Evolutionary conservation across 1,284 basidiomycete genomes (phyloP).

Genomic region (Ganoderma sinense): DNA sequence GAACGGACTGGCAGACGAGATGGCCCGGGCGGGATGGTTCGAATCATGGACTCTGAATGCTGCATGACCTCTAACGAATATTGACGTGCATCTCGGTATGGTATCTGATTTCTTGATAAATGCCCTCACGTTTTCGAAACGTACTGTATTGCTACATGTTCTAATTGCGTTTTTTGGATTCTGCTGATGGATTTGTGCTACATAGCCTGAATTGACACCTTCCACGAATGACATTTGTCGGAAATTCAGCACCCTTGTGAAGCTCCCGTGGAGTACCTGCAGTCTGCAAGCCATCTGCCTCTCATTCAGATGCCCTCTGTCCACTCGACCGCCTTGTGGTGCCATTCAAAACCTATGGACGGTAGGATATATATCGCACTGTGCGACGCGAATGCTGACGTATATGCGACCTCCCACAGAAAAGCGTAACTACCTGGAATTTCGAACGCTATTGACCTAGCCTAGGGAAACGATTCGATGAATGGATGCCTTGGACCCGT

Average conservation of each 20-base stretch:
- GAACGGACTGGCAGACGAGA: constrained; percentile 75
- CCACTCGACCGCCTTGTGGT: not conserved
- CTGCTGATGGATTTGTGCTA: not conserved
- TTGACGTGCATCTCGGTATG: not conserved
- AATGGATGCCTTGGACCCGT: not conserved
- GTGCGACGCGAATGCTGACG: not conserved
- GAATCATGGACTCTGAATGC: constrained; percentile 39
- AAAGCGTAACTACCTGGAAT: not conserved
- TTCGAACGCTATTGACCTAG: not conserved
- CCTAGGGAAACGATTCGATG: not conserved
- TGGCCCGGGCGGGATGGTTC: constrained; percentile 76
- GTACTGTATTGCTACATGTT: not conserved
- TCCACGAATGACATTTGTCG: not conserved
- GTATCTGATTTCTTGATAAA: not conserved
- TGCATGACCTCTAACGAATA: not conserved
- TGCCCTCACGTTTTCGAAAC: constrained; percentile 1
- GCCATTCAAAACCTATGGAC: not conserved
- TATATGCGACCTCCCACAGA: not conserved
- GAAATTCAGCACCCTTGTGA: not conserved
- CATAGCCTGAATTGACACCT: not conserved
- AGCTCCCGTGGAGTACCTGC: no score
- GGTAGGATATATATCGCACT: not conserved
- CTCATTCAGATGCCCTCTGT: not conserved
- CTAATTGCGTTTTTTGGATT: not conserved
- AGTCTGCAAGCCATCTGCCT: not conserved